phyloP scores from a whole-genome alignment of 2,329 filamentous ascomycete species.

The Diaporthe sp. region DNA sequence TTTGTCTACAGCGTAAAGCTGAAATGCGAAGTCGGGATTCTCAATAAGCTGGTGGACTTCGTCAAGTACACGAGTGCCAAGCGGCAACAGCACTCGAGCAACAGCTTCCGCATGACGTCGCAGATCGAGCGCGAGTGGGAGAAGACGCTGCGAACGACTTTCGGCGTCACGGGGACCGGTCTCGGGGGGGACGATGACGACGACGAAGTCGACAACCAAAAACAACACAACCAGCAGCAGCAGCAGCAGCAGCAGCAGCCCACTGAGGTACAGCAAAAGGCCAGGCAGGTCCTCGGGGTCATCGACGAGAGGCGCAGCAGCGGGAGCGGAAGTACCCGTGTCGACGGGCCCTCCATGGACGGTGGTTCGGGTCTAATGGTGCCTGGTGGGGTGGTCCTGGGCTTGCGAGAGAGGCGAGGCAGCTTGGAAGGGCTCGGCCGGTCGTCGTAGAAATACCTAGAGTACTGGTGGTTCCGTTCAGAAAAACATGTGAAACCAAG shows the following conservation, averaged over 20 bases:
- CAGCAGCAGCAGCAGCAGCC: neutral
- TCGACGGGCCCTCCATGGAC: conserved; percentile 4
- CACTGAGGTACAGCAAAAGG: neutral
- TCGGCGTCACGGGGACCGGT: conserved; percentile 19
- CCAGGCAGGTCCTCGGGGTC: neutral
- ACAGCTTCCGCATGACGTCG: conserved; percentile 36
- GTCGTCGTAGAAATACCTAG: neutral
- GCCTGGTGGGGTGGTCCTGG: neutral
- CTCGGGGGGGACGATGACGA: neutral
- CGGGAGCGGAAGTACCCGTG: neutral
- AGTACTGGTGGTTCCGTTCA: neutral
- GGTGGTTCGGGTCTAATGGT: neutral
- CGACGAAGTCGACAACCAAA: neutral
- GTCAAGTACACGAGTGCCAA: conserved; percentile 26
- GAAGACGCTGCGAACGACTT: conserved; percentile 35
- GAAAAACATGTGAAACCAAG: neutral
- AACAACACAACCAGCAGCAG: neutral
- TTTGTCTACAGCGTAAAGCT: conserved; percentile 55
- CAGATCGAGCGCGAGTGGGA: conserved; percentile 41
- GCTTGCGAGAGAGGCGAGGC: conserved; percentile 25
- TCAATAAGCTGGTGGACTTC: conserved; percentile 53
- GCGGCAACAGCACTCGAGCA: neutral
- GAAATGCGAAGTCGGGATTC: conserved; percentile 54
- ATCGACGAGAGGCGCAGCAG: conserved; percentile 26
- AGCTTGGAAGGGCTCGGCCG: conserved; percentile 1